Evolutionary conservation across 306 rosid genomes (phyloP).

Genomic region (Malus fusca): DNA sequence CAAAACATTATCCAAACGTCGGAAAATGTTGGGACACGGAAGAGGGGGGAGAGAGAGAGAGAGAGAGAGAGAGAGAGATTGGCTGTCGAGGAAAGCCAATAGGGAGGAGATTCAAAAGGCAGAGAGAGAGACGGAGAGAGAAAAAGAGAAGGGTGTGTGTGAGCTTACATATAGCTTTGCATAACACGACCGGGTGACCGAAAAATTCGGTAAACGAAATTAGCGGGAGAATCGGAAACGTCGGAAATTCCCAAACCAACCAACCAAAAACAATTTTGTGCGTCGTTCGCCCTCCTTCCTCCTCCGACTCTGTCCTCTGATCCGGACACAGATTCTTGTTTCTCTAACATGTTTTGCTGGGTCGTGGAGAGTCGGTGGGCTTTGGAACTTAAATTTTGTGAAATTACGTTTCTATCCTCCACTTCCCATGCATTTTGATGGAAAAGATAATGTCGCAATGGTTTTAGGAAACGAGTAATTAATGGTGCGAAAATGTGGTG

Average conservation of each 20-base stretch:
- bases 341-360: background rate
- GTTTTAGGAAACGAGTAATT: background rate
- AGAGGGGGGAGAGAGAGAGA: background rate
- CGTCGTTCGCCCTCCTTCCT: background rate
- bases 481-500: background rate
- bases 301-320: background rate
- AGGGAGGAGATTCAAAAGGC: conserved; percentile 31
- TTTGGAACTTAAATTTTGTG: background rate
- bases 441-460: background rate
- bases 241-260: conserved; percentile 35
- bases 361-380: background rate
- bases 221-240: conserved; percentile 54
- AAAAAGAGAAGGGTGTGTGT: conserved; percentile 24
- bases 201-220: conserved; percentile 41
- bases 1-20: conserved; percentile 16
- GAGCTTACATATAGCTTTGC: conserved; percentile 47
- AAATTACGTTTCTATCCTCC: background rate
- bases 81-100: conserved; percentile 14
- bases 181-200: conserved; percentile 44
- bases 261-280: conserved; percentile 15
- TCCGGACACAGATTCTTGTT: background rate
- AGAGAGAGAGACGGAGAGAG: conserved; percentile 16
- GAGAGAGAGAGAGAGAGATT: conserved; percentile 12
- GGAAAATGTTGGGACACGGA: conserved; percentile 8
- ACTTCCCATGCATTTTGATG: background rate